Percentiles rank a stretch among this genome's conserved stretches.
These are phyloP conservation scores for Lumnitzera racemosa DNA, from an alignment of 345 rosid genomes.

Conservation along the genomic window DNA sequence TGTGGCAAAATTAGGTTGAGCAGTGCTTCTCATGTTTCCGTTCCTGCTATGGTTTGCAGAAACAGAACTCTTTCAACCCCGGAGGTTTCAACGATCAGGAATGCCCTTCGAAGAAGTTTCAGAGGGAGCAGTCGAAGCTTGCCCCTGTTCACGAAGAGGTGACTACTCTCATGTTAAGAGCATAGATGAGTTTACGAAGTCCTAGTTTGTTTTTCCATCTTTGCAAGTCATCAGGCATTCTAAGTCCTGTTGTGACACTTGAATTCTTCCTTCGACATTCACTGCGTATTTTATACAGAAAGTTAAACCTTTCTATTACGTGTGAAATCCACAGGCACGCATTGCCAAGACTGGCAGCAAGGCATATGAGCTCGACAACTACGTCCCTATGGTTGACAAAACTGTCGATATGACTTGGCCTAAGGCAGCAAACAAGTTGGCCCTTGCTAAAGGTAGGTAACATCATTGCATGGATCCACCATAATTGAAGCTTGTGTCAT, in stretches of 20 bases:
- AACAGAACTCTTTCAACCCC: not conserved
- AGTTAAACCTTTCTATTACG: too few species aligned
- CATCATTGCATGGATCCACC: too few species aligned
- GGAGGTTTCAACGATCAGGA: not conserved
- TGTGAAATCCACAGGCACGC: too few species aligned
- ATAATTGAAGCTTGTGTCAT: too few species aligned
- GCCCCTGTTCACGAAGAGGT: slow-evolving; percentile 4
- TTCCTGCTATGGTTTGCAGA: not conserved
- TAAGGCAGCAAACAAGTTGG: slow-evolving; percentile 6
- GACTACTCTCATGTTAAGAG: not conserved
- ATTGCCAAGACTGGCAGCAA: slow-evolving; percentile 12
- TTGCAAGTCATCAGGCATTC: too few species aligned
- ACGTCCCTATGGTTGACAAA: slow-evolving; percentile 40
- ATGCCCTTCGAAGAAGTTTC: too few species aligned
- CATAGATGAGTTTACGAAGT: too few species aligned
- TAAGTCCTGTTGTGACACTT: too few species aligned
- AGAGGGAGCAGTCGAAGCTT: not conserved
- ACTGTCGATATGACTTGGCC: slow-evolving; percentile 31
- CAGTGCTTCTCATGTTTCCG: too few species aligned
- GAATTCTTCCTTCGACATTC: too few species aligned
- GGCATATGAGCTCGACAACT: slow-evolving; percentile 13
- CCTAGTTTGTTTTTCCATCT: too few species aligned
- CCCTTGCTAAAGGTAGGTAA: slow-evolving; percentile 9
- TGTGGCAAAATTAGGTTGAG: not conserved
- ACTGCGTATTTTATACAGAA: too few species aligned